Conservation (phyloP, 306 rosid species). For the Casuarina cunninghamiana region DNA sequence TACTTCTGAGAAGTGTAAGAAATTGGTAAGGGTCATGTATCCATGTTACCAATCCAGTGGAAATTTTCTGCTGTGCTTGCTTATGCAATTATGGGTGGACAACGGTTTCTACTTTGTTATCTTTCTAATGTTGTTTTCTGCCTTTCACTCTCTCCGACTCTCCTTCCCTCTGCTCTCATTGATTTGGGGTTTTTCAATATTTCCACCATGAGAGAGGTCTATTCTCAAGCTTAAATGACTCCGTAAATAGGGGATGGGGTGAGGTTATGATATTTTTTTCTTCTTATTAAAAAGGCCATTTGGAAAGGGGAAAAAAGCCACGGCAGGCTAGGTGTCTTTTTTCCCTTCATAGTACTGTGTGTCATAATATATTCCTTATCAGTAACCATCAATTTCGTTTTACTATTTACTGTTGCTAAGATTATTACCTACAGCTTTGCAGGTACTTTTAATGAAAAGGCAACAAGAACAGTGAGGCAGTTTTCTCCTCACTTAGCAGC, state of each 20-base stretch:
- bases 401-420: background rate
- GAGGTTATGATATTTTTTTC: background rate
- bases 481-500: conserved; percentile 97
- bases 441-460: conserved; percentile 94
- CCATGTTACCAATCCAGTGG: background rate
- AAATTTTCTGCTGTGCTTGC: background rate
- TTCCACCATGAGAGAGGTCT: background rate
- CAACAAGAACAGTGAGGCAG: conserved; percentile 79
- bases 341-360: background rate
- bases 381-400: background rate
- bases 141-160: background rate
- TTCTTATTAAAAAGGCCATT: background rate
- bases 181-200: background rate
- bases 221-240: background rate
- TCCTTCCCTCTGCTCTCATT: background rate
- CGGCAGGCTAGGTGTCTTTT: background rate
- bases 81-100: background rate
- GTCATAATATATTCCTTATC: background rate
- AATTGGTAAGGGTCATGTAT: background rate
- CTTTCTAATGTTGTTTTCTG: background rate
- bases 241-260: background rate
- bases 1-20: background rate
- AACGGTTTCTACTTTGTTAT: background rate
- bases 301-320: background rate
- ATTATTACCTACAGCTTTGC: conserved; percentile 75